Evolutionary conservation across 1,139 yeast species (phyloP).

Genomic region (Debaryomyces singareniensis): DNA sequence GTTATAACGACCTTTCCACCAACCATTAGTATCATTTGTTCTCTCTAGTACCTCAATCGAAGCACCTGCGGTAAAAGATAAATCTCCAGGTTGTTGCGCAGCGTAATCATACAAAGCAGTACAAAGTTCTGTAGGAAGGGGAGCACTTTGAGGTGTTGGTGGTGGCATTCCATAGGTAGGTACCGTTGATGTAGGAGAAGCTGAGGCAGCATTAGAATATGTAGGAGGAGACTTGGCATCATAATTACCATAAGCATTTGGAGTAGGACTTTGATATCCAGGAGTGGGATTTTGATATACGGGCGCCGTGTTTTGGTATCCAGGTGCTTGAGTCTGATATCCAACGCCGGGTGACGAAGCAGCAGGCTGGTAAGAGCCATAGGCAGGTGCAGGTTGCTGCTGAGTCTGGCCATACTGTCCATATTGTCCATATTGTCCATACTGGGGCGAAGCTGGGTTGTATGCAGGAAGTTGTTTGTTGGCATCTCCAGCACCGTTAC

Average conservation of each 20-base stretch:
- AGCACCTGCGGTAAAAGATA: conserved; percentile 82
- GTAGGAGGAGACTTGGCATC: conserved; percentile 12
- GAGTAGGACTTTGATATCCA: conserved; percentile 6
- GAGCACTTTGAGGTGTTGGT: conserved; percentile 29
- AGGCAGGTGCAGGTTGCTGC: conserved; percentile 9
- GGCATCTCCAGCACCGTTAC: conserved; percentile 22
- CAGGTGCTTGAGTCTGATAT: conserved; percentile 11
- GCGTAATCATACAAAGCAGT: conserved; percentile 73
- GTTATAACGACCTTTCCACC: conserved; percentile 96
- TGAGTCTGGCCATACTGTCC: conserved; percentile 11
- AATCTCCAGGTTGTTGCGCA: conserved; percentile 87
- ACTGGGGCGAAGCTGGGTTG: conserved; percentile 15
- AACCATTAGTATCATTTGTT: conserved; percentile 80
- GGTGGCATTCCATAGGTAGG: conserved; percentile 12
- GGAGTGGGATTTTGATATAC: conserved; percentile 2
- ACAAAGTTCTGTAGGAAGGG: conserved; percentile 43
- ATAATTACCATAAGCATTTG: too few relatives aligned
- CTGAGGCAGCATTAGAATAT: conserved; percentile 10
- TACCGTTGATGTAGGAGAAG: conserved; percentile 37
- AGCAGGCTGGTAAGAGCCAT: conserved; percentile 15
- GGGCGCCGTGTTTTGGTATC: conserved; percentile 1
- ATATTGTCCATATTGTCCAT: conserved; percentile 5
- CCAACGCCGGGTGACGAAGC: conserved; percentile 12
- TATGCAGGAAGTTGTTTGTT: conserved; percentile 24
- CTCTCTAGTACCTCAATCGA: conserved; percentile 76